Percentiles rank a stretch among this genome's conserved stretches.
These are phyloP conservation scores for Alternaria burnsii DNA, from an alignment of 2,329 filamentous ascomycete species.

Conservation along the genomic window DNA sequence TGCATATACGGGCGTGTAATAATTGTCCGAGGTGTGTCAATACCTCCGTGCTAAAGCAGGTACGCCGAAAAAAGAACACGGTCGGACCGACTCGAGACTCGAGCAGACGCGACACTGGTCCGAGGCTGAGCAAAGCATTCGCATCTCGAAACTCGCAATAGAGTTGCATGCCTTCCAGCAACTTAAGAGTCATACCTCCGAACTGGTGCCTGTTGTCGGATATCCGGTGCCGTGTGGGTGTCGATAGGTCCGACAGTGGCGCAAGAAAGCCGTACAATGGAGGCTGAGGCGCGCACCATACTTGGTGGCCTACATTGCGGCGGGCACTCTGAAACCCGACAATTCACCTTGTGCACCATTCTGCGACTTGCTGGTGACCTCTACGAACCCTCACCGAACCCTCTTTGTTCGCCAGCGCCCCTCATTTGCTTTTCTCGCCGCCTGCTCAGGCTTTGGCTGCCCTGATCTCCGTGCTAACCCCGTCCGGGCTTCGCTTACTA, in stretches of 20 bases:
- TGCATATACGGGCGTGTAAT: neutral
- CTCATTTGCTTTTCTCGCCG: constrained; percentile 13
- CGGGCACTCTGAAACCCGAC: neutral
- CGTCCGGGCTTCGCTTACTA: neutral
- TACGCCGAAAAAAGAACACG: constrained; percentile 7
- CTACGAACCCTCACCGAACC: neutral
- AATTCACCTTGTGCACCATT: neutral
- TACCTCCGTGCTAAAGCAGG: neutral
- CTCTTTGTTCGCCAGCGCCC: neutral
- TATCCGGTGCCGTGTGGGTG: constrained; percentile 1
- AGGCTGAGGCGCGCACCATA: neutral
- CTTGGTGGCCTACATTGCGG: neutral
- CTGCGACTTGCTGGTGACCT: constrained; percentile 3
- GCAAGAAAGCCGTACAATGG: neutral
- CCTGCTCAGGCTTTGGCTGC: constrained; percentile 5
- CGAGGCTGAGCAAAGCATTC: constrained; percentile 18
- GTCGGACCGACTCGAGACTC: constrained; percentile 27
- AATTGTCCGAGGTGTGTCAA: constrained; percentile 4
- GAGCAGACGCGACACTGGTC: constrained; percentile 24
- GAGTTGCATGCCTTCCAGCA: constrained; percentile 5
- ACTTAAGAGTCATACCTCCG: constrained; percentile 6
- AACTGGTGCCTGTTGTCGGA: constrained; percentile 4
- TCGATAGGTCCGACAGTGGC: constrained; percentile 2
- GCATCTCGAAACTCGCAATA: constrained; percentile 20
- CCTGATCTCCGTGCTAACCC: constrained; percentile 3